Conservation (phyloP, 352 stramenopile species). For the Blastocystis sp. region DNA sequence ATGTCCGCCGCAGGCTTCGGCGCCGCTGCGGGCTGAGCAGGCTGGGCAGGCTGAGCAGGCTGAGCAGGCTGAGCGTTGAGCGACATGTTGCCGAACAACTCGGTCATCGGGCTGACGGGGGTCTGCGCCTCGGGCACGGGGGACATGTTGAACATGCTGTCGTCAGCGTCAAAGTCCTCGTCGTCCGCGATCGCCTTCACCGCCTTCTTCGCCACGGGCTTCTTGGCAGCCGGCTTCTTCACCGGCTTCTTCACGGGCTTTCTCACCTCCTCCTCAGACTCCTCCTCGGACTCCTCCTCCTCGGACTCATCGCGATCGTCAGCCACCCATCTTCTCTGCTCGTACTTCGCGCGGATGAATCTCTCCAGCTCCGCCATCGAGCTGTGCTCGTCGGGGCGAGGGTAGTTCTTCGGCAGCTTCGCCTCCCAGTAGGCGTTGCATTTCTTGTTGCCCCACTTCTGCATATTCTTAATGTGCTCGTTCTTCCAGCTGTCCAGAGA, state of each 20-base stretch:
- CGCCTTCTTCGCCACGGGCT: conserved; percentile 28
- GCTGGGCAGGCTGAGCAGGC: too few species aligned
- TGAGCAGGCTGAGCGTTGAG: conserved; percentile 3
- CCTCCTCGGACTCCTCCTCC: neutral
- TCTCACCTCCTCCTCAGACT: conserved; percentile 13
- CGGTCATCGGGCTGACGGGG: conserved; percentile 58
- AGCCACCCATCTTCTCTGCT: conserved; percentile 69
- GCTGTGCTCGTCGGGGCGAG: conserved; percentile 72
- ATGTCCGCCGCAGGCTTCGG: neutral
- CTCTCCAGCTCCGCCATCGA: conserved; percentile 73
- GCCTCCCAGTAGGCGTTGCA: conserved; percentile 86
- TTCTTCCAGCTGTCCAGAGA: conserved; percentile 88
- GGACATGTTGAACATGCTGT: conserved; percentile 21
- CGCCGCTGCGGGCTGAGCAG: too few species aligned
- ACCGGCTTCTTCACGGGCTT: neutral
- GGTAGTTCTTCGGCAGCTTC: conserved; percentile 76
- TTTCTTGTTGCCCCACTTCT: conserved; percentile 83
- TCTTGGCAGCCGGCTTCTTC: conserved; percentile 57
- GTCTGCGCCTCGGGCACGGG: neutral
- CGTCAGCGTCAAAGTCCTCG: conserved; percentile 59
- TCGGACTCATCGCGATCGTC: conserved; percentile 20
- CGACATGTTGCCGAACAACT: conserved; percentile 44
- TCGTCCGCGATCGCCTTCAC: conserved; percentile 26
- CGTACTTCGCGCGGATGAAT: conserved; percentile 76
- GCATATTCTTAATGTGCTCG: conserved; percentile 85